Evolutionary conservation across 2,329 filamentous ascomycete genomes (phyloP), one percentile per base, ranked within the genome.

Genomic region (Blumeriella jaapii): DNA sequence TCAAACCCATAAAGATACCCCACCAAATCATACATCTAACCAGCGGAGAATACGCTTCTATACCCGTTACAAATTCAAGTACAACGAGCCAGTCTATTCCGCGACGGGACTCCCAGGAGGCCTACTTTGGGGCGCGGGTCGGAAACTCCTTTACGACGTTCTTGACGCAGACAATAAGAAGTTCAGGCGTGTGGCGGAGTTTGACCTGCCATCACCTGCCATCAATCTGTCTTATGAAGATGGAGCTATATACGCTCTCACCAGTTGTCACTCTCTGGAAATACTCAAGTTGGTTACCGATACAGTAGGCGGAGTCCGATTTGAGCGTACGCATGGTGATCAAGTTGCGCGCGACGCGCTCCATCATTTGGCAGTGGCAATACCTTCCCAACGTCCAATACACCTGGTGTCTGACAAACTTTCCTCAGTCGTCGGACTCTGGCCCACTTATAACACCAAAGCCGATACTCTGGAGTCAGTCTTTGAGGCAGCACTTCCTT

Each of bases 71-170:
- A 69, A 63, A 45, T 63, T 65, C 30, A 57, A 54, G 30, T 54
- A 65, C 24, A 51, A 55, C 0, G 57, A 60, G 0, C 65, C 74
- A 0, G 65, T 82, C 1, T 71, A 68, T 45, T 64, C 74, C 1
- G 63, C 77, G 1, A 58, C 69, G 2, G 65, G 69, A 4, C 68
- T 71, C 39, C 61, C 65, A 3, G 62, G 71, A 38, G 61, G 71
- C 40, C 55, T 81, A 30, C 65, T 80, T 44, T 65, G 69, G 57
- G 69, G 73, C 52, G 57, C 62, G 42, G 62, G 77, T 41, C 58
- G 53, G 10, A 61, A 52, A 2, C 52, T 86, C 1, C 63, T 71
- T 32, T 77, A 71, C 61, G 65, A 74, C 24, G 57, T 64, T 12
- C 61, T 78, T 2, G 66, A 76, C 36, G 41, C 61, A 2, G 47